Base-by-base conservation (phyloP, 1,284 basidiomycete genomes). In the Leccinum holopus region DNA sequence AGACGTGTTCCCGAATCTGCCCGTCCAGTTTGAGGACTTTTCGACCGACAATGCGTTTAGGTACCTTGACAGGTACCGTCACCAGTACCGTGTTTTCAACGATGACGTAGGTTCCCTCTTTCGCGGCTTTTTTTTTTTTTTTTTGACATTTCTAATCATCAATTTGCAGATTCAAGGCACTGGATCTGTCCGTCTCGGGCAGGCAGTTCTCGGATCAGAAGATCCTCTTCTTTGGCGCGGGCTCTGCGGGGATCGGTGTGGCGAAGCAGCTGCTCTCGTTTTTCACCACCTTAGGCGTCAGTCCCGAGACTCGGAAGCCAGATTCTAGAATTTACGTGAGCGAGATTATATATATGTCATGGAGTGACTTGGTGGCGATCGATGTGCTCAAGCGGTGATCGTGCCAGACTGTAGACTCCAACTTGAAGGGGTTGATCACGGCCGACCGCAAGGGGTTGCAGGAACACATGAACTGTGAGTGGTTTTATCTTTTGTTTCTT, bases 11-110 rank as follows among this genome's bases (percentile, higher is more conserved):
- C 92, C 92, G 11, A 80, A 87, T 63, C 80, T 90, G 61, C 82
- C 93, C 66, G 84, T 94, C 32, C 92, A 94, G 69, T 94, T 93
- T 69, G 92, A 94, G 69, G 88, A 90, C 71, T 90, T 90, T 68
- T 89, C 88, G 58, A 90, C 88, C 0, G 87, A 90, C 70, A 87
- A 89, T 55, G 90, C 90, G 0, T 92, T 92, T 77, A 79, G 82
- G 61, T 91, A 91, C 75, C 82, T 92, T 32, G 82, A 84, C 47
- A 78, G 81, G 67, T 91, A 88, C 76, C 82, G 86, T 61, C 68
- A 81, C 52, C 78, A 80, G 59, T 86, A 90, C 74, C 79, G 83
- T 57, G 86, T 87, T 69, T 92, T 92, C 80, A 94, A 95, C 72
- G 92, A 94, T 69, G 91, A 93, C 75, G 89, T 90, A 61, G 76